Base-by-base conservation (phyloP, 768 basidiomycete species). In the Tricholoma saponaceum region DNA sequence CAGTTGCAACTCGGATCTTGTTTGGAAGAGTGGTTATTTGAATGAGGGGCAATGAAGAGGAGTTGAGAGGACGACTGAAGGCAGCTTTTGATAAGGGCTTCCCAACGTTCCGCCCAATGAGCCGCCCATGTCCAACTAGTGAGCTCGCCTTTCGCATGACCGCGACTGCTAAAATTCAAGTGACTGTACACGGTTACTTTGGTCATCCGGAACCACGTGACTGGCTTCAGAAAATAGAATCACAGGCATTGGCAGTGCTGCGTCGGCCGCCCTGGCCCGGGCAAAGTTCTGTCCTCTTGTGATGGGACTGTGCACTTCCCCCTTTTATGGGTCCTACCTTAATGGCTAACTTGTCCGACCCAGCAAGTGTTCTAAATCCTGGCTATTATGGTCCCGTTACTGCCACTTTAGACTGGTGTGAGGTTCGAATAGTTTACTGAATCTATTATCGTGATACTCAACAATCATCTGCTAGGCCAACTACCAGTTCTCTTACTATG, bases 1-100 rank as follows among this genome's bases (percentile, higher is more conserved):
- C 92, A 7, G 95, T 97, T 14, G 92, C 94, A 41, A 98, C 92
- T 58, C 94, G 80, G 46, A 98, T 82, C 70, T 89, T 92, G 75
- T 97, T 98, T 5, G 93, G 86, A 0, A 98, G 79, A 0, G 92
- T 94, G 0, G 96, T 95, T 30, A 96, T 79, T 61, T 82, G 79
- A 23, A 82, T 77, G 3, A 77, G 57, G 9, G 76, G 57, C 67
- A 72, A 28, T 3, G 69, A 60, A n/a, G 55, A 58, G 12, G 61
- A 60, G 30, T 44, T 59, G 1, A 65, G 53, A 25, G 57, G 52
- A 55, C 55, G 66, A 57, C 30, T 59, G 47, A 43, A 58, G 62
- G 63, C 51, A n/a, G 65, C 55, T 64, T 68, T 60, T 62, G 35
- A 60, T 58, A 52, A 50, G 44, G 46, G 46, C 22, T 30, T 14